A percentile compares a stretch with the other conserved stretches of the same genome.
Evolutionary conservation across 352 stramenopile species (phyloP).

Genomic region (Globisporangium carolinianum): DNA sequence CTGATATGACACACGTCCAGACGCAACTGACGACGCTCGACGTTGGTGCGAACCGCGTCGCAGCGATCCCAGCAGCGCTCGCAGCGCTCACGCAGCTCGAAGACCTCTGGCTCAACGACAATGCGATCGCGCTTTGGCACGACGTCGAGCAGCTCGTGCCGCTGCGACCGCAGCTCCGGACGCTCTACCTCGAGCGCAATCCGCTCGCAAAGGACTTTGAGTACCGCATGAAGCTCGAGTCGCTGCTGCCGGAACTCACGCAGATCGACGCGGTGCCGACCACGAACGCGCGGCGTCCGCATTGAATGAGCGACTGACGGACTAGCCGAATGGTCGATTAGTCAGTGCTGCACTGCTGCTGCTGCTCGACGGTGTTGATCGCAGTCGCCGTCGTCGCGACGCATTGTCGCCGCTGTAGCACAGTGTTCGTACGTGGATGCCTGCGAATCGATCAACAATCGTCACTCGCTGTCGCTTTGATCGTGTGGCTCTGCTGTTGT

Average conservation of each 20-base stretch:
- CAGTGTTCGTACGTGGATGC: too few species aligned
- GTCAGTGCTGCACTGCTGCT: neutral
- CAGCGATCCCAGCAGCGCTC: slow-evolving; percentile 41
- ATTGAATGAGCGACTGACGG: neutral
- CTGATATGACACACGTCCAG: slow-evolving; percentile 18
- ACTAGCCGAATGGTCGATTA: neutral
- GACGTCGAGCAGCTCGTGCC: slow-evolving; percentile 66
- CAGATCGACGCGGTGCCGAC: slow-evolving; percentile 93
- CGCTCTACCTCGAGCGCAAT: slow-evolving; percentile 96
- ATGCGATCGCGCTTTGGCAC: slow-evolving; percentile 48
- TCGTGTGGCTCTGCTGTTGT: too few species aligned
- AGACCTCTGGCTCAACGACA: slow-evolving; percentile 82
- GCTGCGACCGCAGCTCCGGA: slow-evolving; percentile 76
- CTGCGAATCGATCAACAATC: too few species aligned
- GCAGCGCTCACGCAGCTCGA: slow-evolving; percentile 32
- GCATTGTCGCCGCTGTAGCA: slow-evolving; percentile 3
- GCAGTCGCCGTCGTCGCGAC: slow-evolving; percentile 9
- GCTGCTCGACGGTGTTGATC: neutral
- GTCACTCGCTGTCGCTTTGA: too few species aligned
- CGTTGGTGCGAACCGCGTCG: slow-evolving; percentile 81
- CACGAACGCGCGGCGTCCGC: slow-evolving; percentile 37
- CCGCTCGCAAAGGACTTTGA: slow-evolving; percentile 90
- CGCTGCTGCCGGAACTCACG: slow-evolving; percentile 85
- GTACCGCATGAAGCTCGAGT: slow-evolving; percentile 92
- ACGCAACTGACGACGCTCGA: slow-evolving; percentile 56